phyloP scores from a whole-genome alignment of 1,139 yeast genomes.

The Candida smagusa region DNA sequence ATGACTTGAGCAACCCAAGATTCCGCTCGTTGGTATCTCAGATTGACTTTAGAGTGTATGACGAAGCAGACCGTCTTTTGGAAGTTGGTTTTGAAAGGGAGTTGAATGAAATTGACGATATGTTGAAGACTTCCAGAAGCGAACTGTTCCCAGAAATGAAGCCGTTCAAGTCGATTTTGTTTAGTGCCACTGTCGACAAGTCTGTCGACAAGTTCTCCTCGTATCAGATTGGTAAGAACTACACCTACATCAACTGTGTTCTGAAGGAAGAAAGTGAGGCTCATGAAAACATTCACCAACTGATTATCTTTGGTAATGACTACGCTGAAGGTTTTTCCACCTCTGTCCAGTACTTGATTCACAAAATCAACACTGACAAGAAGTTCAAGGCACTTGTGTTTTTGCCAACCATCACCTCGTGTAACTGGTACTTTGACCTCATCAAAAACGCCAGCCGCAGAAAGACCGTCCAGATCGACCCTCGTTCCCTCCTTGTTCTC shows the following conservation, averaged over 20 bases:
- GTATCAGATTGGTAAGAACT: conserved; percentile 60
- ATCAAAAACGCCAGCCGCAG: conserved; percentile 15
- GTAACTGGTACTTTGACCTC: conserved; percentile 50
- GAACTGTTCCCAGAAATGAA: conserved; percentile 19
- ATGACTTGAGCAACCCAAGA: conserved; percentile 45
- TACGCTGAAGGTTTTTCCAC: conserved; percentile 51
- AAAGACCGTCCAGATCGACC: conserved; percentile 18
- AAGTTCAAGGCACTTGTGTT: conserved; percentile 78
- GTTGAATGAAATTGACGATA: conserved; percentile 52
- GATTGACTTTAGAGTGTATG: conserved; percentile 68
- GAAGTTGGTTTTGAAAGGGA: conserved; percentile 75
- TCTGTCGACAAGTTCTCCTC: conserved; percentile 65
- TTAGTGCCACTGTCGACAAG: conserved; percentile 83
- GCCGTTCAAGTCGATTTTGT: conserved; percentile 61
- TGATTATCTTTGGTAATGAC: conserved; percentile 47
- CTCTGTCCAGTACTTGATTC: conserved; percentile 46
- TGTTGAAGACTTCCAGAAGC: conserved; percentile 40
- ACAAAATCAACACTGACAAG: conserved; percentile 19
- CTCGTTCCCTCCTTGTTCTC: conserved; percentile 30
- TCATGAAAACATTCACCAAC: conserved; percentile 74
- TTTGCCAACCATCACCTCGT: conserved; percentile 72
- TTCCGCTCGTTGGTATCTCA: conserved; percentile 49
- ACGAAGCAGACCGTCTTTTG: conserved; percentile 83
- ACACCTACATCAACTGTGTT: conserved; percentile 72
- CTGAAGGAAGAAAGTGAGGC: conserved; percentile 74